Conservation (phyloP, 2,329 filamentous ascomycete species). For the Colletotrichum karsti region DNA sequence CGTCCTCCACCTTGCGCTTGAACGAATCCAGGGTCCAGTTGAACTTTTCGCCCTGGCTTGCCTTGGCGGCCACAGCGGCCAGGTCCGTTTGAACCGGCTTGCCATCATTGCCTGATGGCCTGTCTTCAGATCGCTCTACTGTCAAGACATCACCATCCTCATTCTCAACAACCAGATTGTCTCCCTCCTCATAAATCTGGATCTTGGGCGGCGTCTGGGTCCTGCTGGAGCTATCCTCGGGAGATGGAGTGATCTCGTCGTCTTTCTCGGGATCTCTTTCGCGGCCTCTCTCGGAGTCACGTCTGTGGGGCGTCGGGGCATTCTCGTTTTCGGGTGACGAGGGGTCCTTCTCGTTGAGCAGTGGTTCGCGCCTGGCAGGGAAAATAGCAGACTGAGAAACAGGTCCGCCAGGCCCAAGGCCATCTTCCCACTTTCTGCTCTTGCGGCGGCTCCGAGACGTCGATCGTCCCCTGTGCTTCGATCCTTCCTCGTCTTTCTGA, state of each 20-base stretch:
- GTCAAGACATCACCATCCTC: conserved; percentile 86
- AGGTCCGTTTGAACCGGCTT: conserved; percentile 7
- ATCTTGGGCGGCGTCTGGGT: conserved; percentile 44
- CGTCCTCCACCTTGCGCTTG: conserved; percentile 59
- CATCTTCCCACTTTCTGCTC: conserved; percentile 74
- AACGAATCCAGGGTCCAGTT: conserved; percentile 53
- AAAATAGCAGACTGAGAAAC: conserved; percentile 90
- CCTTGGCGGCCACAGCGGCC: conserved; percentile 30
- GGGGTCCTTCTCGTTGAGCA: conserved; percentile 37
- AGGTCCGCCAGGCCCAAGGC: conserved; percentile 83
- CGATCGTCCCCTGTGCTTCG: conserved; percentile 48
- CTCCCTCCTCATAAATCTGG: conserved; percentile 83
- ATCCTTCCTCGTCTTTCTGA: conserved; percentile 79
- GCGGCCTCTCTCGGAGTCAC: conserved; percentile 19
- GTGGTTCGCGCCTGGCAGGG: conserved; percentile 60
- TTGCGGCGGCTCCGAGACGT: conserved; percentile 69
- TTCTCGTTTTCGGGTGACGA: conserved; percentile 33
- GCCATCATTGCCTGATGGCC: conserved; percentile 15
- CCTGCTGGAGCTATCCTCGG: conserved; percentile 17
- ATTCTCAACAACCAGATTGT: conserved; percentile 83
- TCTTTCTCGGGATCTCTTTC: conserved; percentile 20
- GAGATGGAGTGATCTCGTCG: conserved; percentile 22
- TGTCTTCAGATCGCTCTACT: conserved; percentile 59
- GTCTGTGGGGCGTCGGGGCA: not conserved
- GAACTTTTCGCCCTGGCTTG: conserved; percentile 41